Percentiles rank a stretch among this genome's conserved stretches.
Evolutionary conservation across 768 basidiomycete species (phyloP).

Genomic region (Kockovaella imperatae): DNA sequence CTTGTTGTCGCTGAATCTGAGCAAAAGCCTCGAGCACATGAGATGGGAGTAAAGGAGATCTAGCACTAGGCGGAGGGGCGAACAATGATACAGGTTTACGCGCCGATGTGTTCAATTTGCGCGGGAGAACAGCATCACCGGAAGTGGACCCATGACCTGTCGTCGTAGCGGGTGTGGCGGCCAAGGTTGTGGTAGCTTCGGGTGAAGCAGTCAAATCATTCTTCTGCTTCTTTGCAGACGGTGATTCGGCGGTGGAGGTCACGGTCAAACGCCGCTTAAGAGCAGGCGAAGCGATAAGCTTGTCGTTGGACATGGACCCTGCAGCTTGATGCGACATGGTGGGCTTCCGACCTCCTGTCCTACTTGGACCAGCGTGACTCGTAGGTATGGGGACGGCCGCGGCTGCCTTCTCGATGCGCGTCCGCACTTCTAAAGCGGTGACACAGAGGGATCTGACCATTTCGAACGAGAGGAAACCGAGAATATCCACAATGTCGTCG

Average conservation of each 20-base stretch:
- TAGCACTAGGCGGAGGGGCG: constrained; percentile 69
- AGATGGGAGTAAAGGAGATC: constrained; percentile 67
- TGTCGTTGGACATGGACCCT: too few relatives aligned
- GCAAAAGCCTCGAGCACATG: constrained; percentile 89
- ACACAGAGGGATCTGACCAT: constrained; percentile 90
- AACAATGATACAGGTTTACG: constrained; percentile 63
- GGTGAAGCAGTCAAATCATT: constrained; percentile 11
- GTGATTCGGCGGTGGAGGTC: neutral
- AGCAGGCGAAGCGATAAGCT: too few relatives aligned
- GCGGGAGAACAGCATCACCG: neutral
- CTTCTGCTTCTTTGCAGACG: neutral
- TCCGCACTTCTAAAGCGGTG: constrained; percentile 65
- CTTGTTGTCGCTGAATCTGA: constrained; percentile 79
- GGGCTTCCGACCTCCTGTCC: neutral
- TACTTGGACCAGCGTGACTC: neutral
- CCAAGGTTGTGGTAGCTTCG: constrained; percentile 1
- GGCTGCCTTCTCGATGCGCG: constrained; percentile 16
- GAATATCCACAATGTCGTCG: constrained; percentile 92
- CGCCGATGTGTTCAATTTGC: constrained; percentile 48
- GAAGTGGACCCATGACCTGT: constrained; percentile 38
- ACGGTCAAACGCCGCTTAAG: neutral
- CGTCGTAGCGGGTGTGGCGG: constrained; percentile 47
- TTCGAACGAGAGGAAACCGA: constrained; percentile 94
- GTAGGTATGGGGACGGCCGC: constrained; percentile 1
- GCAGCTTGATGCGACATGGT: neutral